Evolutionary conservation across 2,329 filamentous ascomycete species (phyloP), one percentile per base, ranked within the genome.

Genomic region (Colletotrichum sp.): DNA sequence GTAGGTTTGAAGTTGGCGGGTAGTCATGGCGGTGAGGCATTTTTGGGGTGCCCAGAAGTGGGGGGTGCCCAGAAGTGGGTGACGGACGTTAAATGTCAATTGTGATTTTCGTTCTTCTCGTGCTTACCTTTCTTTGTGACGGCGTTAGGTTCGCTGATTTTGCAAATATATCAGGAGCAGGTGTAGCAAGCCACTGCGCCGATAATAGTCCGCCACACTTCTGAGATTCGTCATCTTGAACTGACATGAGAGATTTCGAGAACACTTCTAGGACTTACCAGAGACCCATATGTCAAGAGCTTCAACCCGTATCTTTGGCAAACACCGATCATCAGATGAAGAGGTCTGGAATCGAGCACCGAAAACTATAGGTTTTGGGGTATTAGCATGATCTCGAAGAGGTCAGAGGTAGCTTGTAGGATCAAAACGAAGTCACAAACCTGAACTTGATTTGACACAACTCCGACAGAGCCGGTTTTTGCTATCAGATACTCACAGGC

Each of bases 401-500:
- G 12, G 15, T 51, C 7, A 43, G n/a, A 24, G 4, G 15, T n/a
- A 16, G 13, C 24, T 6, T 13, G 13, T 59, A 18, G 15, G 3
- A 21, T n/a, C 13, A n/a, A 8, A 59, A 8, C 3, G n/a, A 59
- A 59, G 33, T 36, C 4, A 38, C 29, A 6, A 24, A 70, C 61
- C 61, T 70, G 61, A 21, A 61, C 21, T 54, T 71, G 54, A n/a
- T 67, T 69, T 13, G 57, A 69, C 2, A 69, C 70, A 24, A 72
- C 24, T 18, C 70, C 70, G 11, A 63, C 43, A 18, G 70, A 72
- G 3, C 55, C 64, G 0, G 65, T 72, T 9, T 72, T 72, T 29
- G 65, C 70, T 24, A 72, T 69, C 6, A 72, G 24, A 29, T 72
- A 72, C 34, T 72, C 65, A 33, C 65, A 72, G 18, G 29, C 57